phyloP scores from a whole-genome alignment of 495 filamentous ascomycete genomes.

The Podospora appendiculata region DNA sequence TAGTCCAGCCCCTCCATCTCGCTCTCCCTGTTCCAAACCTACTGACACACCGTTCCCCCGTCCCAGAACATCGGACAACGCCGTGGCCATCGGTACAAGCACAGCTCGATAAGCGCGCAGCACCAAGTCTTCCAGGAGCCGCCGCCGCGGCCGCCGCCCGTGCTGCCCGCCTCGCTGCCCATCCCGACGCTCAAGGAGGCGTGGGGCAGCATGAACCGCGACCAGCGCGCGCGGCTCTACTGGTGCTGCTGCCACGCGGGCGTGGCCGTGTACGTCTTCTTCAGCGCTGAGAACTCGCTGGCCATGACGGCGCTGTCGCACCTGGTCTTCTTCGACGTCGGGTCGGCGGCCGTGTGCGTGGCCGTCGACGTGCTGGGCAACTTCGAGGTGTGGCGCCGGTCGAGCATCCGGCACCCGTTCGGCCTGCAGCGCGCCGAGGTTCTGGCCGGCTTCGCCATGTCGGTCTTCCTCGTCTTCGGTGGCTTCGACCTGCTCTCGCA shows the following conservation, averaged over 20 bases:
- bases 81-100: conserved; percentile 95
- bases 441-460: conserved; percentile 93
- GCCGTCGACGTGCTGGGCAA: conserved; percentile 87
- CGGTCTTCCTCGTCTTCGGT: conserved; percentile 90
- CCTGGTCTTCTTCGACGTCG: conserved; percentile 87
- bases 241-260: conserved; percentile 88
- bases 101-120: conserved; percentile 76
- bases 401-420: conserved; percentile 88
- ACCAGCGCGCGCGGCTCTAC: conserved; percentile 71
- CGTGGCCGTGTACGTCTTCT: conserved; percentile 75
- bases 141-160: conserved; percentile 76
- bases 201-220: conserved; percentile 73
- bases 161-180: conserved; percentile 85
- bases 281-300: conserved; percentile 77
- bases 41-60: not conserved
- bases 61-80: conserved; percentile 75
- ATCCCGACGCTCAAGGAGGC: conserved; percentile 88
- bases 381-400: conserved; percentile 95
- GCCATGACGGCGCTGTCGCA: conserved; percentile 90
- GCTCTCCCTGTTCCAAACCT: not conserved
- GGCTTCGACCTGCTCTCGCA: conserved; percentile 92
- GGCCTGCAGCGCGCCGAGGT: conserved; percentile 87
- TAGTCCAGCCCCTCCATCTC: not conserved
- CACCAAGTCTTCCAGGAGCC: conserved; percentile 97
- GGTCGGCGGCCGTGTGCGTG: conserved; percentile 88